phyloP scores from a whole-genome alignment of 2,329 filamentous ascomycete genomes.

The Tolypocladium pustulatum region DNA sequence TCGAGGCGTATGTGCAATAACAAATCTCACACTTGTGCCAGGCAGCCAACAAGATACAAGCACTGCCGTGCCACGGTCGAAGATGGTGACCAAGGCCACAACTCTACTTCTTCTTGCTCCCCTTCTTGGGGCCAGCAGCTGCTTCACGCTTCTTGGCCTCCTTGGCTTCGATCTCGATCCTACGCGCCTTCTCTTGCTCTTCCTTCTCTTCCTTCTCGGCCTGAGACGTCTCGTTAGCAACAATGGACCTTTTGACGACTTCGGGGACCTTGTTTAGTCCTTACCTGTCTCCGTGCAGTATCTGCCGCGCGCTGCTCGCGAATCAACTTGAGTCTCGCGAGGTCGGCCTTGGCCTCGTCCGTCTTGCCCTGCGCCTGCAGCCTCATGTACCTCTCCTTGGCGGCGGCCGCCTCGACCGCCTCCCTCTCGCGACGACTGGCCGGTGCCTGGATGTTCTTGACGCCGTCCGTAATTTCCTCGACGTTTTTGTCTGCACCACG shows the following conservation, averaged over 20 bases:
- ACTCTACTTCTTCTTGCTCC: constrained; percentile 33
- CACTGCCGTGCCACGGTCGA: neutral
- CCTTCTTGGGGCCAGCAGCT: constrained; percentile 39
- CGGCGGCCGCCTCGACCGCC: constrained; percentile 75
- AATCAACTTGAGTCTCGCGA: constrained; percentile 73
- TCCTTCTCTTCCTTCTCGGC: constrained; percentile 49
- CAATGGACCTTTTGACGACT: neutral
- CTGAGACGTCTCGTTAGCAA: constrained; percentile 18
- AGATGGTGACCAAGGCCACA: neutral
- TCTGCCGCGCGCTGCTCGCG: constrained; percentile 80
- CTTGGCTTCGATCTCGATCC: constrained; percentile 40
- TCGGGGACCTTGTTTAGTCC: neutral
- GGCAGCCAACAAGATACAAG: neutral
- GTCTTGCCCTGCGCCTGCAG: constrained; percentile 93
- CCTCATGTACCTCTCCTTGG: constrained; percentile 84
- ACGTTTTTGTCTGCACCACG: constrained; percentile 18
- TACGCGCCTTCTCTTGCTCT: constrained; percentile 36
- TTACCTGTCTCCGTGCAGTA: constrained; percentile 68
- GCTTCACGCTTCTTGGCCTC: constrained; percentile 47
- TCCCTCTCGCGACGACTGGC: constrained; percentile 49
- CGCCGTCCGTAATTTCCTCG: constrained; percentile 40
- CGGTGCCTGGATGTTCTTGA: constrained; percentile 41
- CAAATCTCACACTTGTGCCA: neutral
- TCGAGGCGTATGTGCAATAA: neutral
- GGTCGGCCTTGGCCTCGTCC: constrained; percentile 82